Evolutionary conservation across 2,329 filamentous ascomycete genomes (phyloP).

Genomic region (Zasmidium citrigriseum): DNA sequence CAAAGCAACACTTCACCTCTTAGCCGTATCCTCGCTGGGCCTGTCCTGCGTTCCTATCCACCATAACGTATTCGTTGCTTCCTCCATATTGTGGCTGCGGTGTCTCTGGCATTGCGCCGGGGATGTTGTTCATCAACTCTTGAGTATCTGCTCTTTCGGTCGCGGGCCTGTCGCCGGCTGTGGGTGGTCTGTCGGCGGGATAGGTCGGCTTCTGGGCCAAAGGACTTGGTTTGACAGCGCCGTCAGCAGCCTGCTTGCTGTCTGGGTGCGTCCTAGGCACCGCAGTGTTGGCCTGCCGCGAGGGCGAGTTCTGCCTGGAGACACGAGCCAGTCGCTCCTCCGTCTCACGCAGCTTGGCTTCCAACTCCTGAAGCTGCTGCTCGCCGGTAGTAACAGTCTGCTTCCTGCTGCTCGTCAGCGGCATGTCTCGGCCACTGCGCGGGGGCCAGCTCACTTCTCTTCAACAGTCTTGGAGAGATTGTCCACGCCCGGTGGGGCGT

Average conservation of each 20-base stretch:
- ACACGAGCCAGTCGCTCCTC: constrained; percentile 67
- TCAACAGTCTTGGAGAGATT: constrained; percentile 74
- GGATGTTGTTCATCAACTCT: constrained; percentile 26
- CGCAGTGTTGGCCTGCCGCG: constrained; percentile 20
- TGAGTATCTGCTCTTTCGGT: constrained; percentile 24
- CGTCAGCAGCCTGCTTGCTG: constrained; percentile 20
- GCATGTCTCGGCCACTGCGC: background rate
- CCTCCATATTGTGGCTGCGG: constrained; percentile 22
- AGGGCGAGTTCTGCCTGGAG: constrained; percentile 29
- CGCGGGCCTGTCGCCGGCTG: constrained; percentile 13
- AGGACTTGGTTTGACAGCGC: constrained; percentile 18
- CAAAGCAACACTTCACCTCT: constrained; percentile 1
- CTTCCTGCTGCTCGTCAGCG: constrained; percentile 59
- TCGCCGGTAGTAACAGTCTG: constrained; percentile 72
- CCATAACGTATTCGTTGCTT: constrained; percentile 35
- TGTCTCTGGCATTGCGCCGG: constrained; percentile 24
- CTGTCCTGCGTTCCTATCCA: constrained; percentile 26
- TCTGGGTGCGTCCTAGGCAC: constrained; percentile 22
- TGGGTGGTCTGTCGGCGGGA: constrained; percentile 26
- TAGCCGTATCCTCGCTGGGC: constrained; percentile 26
- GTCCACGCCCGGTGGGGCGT: constrained; percentile 71
- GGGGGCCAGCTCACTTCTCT: constrained; percentile 66
- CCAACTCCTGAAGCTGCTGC: constrained; percentile 81
- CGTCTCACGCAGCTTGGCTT: constrained; percentile 80
- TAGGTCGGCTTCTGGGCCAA: constrained; percentile 28